A percentile compares a stretch with the other conserved stretches of the same genome.
Conservation (phyloP, 2,329 filamentous ascomycete genomes). For the Colletotrichum phormii region DNA sequence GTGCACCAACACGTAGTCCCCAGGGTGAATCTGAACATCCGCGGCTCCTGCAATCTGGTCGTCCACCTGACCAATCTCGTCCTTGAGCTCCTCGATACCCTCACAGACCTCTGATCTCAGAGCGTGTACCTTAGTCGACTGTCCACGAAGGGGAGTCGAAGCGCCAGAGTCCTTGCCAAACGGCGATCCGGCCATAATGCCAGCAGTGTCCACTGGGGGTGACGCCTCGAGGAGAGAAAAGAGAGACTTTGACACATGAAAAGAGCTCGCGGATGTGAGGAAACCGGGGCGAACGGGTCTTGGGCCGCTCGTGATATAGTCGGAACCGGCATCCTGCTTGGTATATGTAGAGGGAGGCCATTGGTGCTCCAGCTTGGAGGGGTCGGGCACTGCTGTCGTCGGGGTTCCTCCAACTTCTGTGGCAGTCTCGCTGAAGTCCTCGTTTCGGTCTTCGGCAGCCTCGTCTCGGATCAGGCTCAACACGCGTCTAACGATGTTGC, state of each 20-base stretch:
- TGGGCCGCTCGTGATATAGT: slow-evolving; percentile 37
- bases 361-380: slow-evolving; percentile 44
- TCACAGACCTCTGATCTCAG: slow-evolving; percentile 92
- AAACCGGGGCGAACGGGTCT: slow-evolving; percentile 66
- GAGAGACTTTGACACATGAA: slow-evolving; percentile 79
- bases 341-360: slow-evolving; percentile 47
- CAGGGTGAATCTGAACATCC: slow-evolving; percentile 91
- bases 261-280: slow-evolving; percentile 71
- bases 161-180: slow-evolving; percentile 57
- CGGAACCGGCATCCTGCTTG: slow-evolving; percentile 48
- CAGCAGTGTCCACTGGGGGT: slow-evolving; percentile 57
- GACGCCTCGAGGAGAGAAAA: slow-evolving; percentile 88
- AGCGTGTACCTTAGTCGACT: slow-evolving; percentile 68
- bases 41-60: slow-evolving; percentile 92
- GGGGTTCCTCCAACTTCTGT: slow-evolving; percentile 57
- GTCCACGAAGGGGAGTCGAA: slow-evolving; percentile 59
- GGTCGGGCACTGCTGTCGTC: slow-evolving; percentile 52
- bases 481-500: slow-evolving; percentile 92
- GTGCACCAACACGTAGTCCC: slow-evolving; percentile 92
- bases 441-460: slow-evolving; percentile 82
- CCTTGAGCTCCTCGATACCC: slow-evolving; percentile 94
- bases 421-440: slow-evolving; percentile 66
- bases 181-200: slow-evolving; percentile 56
- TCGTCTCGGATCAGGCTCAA: slow-evolving; percentile 93
- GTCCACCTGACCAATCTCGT: slow-evolving; percentile 92